Evolutionary conservation across 139 green algal genomes (phyloP).

Genomic region (Volvox africanus): DNA sequence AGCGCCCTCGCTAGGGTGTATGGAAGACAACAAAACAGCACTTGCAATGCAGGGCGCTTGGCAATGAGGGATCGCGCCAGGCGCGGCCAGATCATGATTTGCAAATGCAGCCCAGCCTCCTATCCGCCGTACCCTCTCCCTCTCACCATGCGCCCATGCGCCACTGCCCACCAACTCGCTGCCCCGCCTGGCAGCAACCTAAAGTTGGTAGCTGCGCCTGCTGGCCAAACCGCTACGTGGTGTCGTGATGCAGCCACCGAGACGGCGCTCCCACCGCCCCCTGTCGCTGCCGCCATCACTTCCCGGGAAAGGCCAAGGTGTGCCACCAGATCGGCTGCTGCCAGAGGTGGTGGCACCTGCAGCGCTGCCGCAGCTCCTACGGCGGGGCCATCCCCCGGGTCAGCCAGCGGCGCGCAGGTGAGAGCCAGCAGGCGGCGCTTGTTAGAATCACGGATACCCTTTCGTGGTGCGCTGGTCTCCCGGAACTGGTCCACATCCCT

Average conservation of each 20-base stretch:
- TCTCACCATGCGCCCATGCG: slow-evolving; percentile 50
- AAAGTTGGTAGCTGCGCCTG: slow-evolving; percentile 47
- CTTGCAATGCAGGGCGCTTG: too few relatives aligned
- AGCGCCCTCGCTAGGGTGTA: too few relatives aligned
- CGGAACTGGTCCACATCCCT: slow-evolving; percentile 59
- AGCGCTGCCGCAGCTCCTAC: neutral
- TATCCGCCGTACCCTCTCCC: too few relatives aligned
- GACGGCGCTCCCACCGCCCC: neutral
- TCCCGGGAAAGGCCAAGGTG: slow-evolving; percentile 14
- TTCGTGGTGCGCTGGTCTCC: slow-evolving; percentile 44
- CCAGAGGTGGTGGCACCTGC: slow-evolving; percentile 34
- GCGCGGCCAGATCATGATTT: neutral
- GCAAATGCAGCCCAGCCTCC: neutral
- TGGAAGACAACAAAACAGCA: too few relatives aligned
- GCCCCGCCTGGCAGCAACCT: slow-evolving; percentile 33
- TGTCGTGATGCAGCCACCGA: slow-evolving; percentile 36
- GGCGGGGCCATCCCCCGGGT: neutral
- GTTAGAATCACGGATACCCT: slow-evolving; percentile 58
- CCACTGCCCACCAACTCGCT: slow-evolving; percentile 49
- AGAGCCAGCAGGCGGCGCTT: slow-evolving; percentile 53
- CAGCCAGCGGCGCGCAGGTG: slow-evolving; percentile 26
- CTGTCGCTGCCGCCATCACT: slow-evolving; percentile 28
- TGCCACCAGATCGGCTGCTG: slow-evolving; percentile 14
- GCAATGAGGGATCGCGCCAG: too few relatives aligned
- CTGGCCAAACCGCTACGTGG: slow-evolving; percentile 47